These are phyloP conservation scores for Daldinia eschscholtzii DNA, from an alignment of 2,329 filamentous ascomycete species.

Conservation along the genomic window DNA sequence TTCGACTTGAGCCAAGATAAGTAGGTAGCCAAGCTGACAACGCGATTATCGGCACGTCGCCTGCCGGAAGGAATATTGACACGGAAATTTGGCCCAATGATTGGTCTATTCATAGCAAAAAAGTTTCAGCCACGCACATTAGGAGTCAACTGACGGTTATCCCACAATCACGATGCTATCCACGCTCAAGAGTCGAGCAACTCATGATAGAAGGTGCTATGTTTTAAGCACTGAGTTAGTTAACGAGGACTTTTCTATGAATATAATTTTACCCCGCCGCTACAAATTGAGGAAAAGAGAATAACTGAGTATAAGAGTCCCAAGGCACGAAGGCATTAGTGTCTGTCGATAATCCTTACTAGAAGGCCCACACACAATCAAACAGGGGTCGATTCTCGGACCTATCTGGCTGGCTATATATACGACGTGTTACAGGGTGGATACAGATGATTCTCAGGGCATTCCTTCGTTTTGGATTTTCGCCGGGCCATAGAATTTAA, in stretches of 20 bases:
- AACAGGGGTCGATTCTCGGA: neutral
- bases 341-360: neutral
- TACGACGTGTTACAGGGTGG: slow-evolving; percentile 3
- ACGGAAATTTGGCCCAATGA: neutral
- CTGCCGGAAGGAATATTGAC: slow-evolving; percentile 1
- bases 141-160: neutral
- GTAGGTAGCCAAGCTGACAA: neutral
- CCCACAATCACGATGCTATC: neutral
- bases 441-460: neutral
- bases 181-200: neutral
- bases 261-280: neutral
- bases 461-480: slow-evolving; percentile 11
- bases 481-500: neutral
- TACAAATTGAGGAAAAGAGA: neutral
- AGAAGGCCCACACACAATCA: neutral
- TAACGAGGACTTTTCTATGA: neutral
- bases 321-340: neutral
- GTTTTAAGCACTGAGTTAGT: neutral
- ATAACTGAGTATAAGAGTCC: neutral
- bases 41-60: neutral
- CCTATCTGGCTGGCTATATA: neutral
- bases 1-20: neutral
- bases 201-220: neutral
- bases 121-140: slow-evolving; percentile 1
- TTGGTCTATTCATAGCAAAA: neutral